Evolutionary conservation across 1,284 basidiomycete genomes (phyloP).

Genomic region (Malassezia sp.): DNA sequence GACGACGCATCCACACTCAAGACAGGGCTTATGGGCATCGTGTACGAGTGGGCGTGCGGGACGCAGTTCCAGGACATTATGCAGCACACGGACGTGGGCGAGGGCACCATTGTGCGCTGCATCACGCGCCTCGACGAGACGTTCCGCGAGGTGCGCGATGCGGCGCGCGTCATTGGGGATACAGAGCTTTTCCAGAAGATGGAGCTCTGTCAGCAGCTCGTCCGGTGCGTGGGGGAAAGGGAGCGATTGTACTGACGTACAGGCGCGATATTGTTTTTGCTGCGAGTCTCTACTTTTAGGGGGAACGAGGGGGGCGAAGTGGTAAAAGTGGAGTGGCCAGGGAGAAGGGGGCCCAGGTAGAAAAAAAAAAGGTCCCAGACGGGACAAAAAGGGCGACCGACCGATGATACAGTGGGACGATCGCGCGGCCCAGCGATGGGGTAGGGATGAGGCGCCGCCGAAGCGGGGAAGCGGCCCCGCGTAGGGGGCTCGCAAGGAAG

Average conservation of each 20-base stretch:
- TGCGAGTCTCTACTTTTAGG: conserved; percentile 37
- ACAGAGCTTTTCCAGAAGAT: conserved; percentile 91
- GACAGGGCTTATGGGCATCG: conserved; percentile 74
- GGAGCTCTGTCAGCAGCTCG: conserved; percentile 84
- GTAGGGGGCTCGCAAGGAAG: no score
- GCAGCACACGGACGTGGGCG: conserved; percentile 79
- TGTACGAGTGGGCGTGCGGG: conserved; percentile 97
- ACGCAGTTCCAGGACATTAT: conserved; percentile 96
- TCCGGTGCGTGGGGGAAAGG: conserved; percentile 47
- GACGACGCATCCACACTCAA: conserved; percentile 28
- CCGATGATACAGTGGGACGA: no score
- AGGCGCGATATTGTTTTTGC: conserved; percentile 42
- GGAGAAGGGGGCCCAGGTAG: no score
- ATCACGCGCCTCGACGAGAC: conserved; percentile 95
- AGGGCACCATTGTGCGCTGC: conserved; percentile 90
- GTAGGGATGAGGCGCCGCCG: no score
- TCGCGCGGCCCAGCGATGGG: no score
- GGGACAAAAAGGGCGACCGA: no score
- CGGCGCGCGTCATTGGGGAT: conserved; percentile 92
- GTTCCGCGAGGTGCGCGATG: conserved; percentile 90
- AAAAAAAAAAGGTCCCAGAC: no score
- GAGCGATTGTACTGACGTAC: not conserved
- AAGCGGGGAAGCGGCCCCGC: no score
- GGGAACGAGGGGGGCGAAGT: no score
- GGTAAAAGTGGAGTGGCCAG: no score